A percentile compares a stretch with the other conserved stretches of the same genome.
Conservation (phyloP, 2,329 filamentous ascomycete genomes). For the Fusarium nanum region DNA sequence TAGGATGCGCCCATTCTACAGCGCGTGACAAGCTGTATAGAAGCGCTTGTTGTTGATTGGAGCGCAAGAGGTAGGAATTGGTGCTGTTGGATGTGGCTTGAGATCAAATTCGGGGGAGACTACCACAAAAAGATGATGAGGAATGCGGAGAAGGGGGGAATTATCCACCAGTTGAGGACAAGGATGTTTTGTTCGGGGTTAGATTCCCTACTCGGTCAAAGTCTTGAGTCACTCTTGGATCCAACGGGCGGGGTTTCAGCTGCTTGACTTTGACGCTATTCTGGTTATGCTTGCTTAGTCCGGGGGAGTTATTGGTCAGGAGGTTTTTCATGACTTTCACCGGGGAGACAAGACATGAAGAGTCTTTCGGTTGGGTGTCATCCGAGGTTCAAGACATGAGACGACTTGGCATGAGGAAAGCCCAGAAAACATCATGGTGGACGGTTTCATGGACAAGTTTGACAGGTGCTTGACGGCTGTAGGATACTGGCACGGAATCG, state of each 20-base stretch:
- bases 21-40: conserved; percentile 14
- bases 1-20: conserved; percentile 2
- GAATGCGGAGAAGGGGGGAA: conserved; percentile 1
- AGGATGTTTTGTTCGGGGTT: not conserved
- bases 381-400: not conserved
- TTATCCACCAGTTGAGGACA: conserved; percentile 5
- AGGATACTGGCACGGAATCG: not conserved
- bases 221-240: not conserved
- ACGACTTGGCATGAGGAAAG: not conserved
- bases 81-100: not conserved
- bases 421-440: not conserved
- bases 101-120: not conserved
- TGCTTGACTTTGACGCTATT: not conserved
- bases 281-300: not conserved
- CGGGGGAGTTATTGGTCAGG: conserved; percentile 1
- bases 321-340: not conserved
- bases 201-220: not conserved
- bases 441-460: not conserved
- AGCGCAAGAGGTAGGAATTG: conserved; percentile 2
- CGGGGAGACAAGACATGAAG: not conserved
- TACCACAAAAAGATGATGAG: not conserved
- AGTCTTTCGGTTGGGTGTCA: not conserved
- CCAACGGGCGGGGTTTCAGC: conserved; percentile 18
- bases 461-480: not conserved
- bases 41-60: conserved; percentile 16